Evolutionary conservation across 2,329 filamentous ascomycete genomes (phyloP).

Genomic region (Colletotrichum somersetense): DNA sequence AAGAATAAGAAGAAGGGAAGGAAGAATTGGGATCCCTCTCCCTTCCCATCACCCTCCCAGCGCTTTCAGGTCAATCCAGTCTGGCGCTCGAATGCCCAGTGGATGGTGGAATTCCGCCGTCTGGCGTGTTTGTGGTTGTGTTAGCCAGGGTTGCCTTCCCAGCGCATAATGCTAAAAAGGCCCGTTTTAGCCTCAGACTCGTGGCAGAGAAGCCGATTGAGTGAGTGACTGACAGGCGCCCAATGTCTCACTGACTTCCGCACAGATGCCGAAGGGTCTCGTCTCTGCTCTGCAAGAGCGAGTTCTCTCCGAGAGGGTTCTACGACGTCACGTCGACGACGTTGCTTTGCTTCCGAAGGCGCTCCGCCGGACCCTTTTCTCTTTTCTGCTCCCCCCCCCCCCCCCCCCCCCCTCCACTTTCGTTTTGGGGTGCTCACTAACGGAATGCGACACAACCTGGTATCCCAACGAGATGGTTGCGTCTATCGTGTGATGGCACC

Average conservation of each 20-base stretch:
- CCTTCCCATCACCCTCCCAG: too few species aligned
- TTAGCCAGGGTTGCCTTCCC: background rate
- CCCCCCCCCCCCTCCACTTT: too few species aligned
- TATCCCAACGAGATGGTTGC: background rate
- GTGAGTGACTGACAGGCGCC: background rate
- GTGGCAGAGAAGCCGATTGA: background rate
- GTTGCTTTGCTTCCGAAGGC: constrained; percentile 17
- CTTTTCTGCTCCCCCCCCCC: too few species aligned
- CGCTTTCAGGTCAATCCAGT: too few species aligned
- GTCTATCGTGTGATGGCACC: background rate
- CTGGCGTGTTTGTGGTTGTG: background rate
- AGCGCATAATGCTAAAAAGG: background rate
- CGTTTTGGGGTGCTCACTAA: background rate
- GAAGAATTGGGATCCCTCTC: too few species aligned
- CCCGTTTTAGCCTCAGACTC: constrained; percentile 5
- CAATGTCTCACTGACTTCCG: background rate
- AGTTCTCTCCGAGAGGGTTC: constrained; percentile 12
- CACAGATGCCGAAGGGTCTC: constrained; percentile 28
- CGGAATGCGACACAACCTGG: background rate
- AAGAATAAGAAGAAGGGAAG: background rate
- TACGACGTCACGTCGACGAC: constrained; percentile 21
- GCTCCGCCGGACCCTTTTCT: constrained; percentile 2
- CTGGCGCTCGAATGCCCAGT: background rate
- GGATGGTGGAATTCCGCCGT: constrained; percentile 7
- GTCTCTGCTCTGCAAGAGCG: too few species aligned